Base-by-base conservation (phyloP, 768 basidiomycete species). In the Terana coerulea region DNA sequence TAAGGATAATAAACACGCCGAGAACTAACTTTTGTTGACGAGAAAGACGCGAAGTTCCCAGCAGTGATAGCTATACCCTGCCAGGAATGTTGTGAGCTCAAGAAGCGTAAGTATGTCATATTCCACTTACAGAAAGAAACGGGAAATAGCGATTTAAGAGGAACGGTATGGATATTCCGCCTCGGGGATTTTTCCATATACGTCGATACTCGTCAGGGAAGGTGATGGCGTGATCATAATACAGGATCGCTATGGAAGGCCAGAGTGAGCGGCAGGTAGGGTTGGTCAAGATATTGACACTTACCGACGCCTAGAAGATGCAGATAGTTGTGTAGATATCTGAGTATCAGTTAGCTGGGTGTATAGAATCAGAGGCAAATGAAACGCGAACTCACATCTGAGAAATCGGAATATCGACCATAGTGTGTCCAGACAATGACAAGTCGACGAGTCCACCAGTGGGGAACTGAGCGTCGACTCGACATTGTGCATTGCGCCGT, bases 71-170 rank as follows among this genome's bases (percentile, higher is more conserved):
- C 46, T 4, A 47, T 34, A n/a, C 19, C 21, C 46, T 31, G 2
- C 25, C 3, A 46, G 4, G 35, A 17, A 26, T 15, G 8, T 3
- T 33, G 25, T 44, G 5, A 44, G 42, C 21, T 25, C 25, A 26
- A 15, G 28, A 12, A 42, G 10, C 34, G 34, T 35, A 5, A 10
- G 24, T 19, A 34, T 9, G 2, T 4, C 12, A 17, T 7, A 2
- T 17, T 34, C n/a, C 8, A 14, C 49, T 42, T 22, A 52, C 51
- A 14, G 34, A 31, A 21, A 53, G 2, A 7, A 52, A 43, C 22
- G 59, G 54, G 5, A 61, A 51, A 47, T 63, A 63, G 33, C 62
- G 62, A 44, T 59, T 63, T 5, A 60, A n/a, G 21, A 63, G 55
- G 51, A 61, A 63, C n/a, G 37, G 51, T 29, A 41, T 46, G 30